Evolutionary conservation across 139 green algal species (phyloP), one percentile per base, ranked within the genome.

Genomic region (Gonium pectorale): DNA sequence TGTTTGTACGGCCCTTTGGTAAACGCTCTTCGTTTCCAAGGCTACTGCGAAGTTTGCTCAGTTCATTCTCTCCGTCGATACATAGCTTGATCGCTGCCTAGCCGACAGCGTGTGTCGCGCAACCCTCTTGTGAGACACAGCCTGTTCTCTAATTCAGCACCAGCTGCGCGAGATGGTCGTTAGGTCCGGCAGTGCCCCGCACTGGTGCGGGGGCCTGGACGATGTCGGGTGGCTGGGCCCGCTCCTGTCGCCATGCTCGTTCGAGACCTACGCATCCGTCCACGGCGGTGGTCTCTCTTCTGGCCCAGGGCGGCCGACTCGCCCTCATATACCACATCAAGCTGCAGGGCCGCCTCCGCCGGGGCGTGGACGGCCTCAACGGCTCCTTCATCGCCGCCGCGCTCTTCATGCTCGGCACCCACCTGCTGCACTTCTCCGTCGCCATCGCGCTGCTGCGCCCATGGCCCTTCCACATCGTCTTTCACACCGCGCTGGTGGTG

Each of bases 321-420:
- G 73, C 54, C 0, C 21, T 69, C 6, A 46, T 68, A 15, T 54
- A 81, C 6, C 73, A 81, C 37, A 52, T 81, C 2, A 49, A 5
- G 5, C 9, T n/a, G 13, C 54, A 69, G 24, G 73, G 73, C 38
- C 27, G 52, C 5, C 27, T 69, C 26, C 73, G 73, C 2, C 64
- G 64, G 37, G 73, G 54, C 54, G 62, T 81, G 5, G 27, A 5
- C 38, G 73, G 73, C 2, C 73, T 81, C 24, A 56, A 69, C 38
- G 73, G 73, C 73, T 67, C 73, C 38, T 69, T 52, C 56, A 81
- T 69, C 37, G 73, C 73, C 13, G 56, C 54, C 3, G 29, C 59
- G n/a, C 78, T 84, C 2, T 86, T 86, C 38, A 27, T 86, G 27
- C 46, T 33, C 37, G 66, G 66, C 15, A 59, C 63, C 2, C 79